phyloP scores from a whole-genome alignment of 106 monocot genomes.

The Alisma plantagoaquatica region DNA sequence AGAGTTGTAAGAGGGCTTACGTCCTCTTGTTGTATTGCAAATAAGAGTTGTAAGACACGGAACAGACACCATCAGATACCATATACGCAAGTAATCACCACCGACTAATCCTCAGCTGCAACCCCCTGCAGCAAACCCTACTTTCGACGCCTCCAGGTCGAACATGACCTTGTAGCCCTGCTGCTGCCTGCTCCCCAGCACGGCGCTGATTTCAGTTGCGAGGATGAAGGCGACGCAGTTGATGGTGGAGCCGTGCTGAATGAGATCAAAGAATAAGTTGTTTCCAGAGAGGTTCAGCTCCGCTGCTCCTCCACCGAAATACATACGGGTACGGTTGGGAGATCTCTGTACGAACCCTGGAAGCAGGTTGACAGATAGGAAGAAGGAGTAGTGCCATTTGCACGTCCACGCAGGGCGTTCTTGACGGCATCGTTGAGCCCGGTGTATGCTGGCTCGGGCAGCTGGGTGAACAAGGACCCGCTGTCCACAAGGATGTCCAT shows the following conservation, averaged over 20 bases:
- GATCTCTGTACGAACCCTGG: not conserved
- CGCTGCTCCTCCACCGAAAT: not conserved
- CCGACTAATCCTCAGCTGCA: not conserved
- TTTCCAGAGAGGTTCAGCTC: not conserved
- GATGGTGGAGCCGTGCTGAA: not conserved
- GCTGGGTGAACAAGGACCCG: not conserved
- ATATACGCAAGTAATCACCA: too few relatives aligned
- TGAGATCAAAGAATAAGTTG: not conserved
- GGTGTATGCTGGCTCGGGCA: not conserved
- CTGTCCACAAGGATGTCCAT: not conserved
- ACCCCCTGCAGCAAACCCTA: not conserved
- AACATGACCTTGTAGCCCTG: not conserved
- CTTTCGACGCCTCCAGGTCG: not conserved
- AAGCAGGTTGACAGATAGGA: not conserved
- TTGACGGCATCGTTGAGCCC: not conserved
- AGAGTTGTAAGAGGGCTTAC: too few relatives aligned
- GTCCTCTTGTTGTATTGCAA: too few relatives aligned
- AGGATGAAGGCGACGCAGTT: not conserved
- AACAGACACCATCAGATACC: too few relatives aligned
- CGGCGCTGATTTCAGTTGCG: not conserved
- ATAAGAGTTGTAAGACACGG: too few relatives aligned
- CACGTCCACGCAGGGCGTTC: not conserved
- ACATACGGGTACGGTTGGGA: not conserved
- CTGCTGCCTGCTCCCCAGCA: not conserved
- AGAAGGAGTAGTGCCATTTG: not conserved